Evolutionary conservation across 495 filamentous ascomycete genomes (phyloP).

Genomic region (Aspergillus egyptiacus): DNA sequence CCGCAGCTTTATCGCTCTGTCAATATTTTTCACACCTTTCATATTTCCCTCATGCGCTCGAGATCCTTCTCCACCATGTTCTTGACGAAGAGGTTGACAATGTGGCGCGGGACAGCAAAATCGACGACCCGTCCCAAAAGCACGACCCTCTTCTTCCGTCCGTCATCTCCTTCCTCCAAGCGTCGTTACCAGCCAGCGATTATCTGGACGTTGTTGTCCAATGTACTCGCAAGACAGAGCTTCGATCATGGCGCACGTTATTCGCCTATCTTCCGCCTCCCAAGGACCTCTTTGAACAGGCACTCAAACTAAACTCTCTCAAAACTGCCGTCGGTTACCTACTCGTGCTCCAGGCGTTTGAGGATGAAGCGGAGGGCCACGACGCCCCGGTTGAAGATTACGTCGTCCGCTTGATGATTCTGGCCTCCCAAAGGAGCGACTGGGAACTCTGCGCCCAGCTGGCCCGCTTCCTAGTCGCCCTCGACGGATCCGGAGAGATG

Average conservation of each 20-base stretch:
- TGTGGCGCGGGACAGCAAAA: slow-evolving; percentile 52
- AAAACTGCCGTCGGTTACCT: slow-evolving; percentile 97
- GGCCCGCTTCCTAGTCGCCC: slow-evolving; percentile 83
- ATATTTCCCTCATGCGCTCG: slow-evolving; percentile 88
- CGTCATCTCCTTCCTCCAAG: slow-evolving; percentile 77
- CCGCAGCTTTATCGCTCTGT: slow-evolving; percentile 70
- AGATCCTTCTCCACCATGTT: slow-evolving; percentile 87
- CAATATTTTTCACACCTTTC: slow-evolving; percentile 76
- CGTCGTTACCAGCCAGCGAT: slow-evolving; percentile 64
- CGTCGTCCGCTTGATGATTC: slow-evolving; percentile 72
- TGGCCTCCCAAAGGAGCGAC: slow-evolving; percentile 77
- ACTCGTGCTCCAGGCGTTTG: slow-evolving; percentile 89
- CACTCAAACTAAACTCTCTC: slow-evolving; percentile 71
- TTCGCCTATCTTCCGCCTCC: slow-evolving; percentile 87
- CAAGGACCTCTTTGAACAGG: slow-evolving; percentile 86
- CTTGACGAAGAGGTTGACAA: slow-evolving; percentile 91
- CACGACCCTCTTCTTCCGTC: slow-evolving; percentile 70
- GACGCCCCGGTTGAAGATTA: slow-evolving; percentile 59
- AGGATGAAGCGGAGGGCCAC: slow-evolving; percentile 65
- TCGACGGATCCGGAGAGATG: slow-evolving; percentile 81
- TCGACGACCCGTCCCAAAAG: slow-evolving; percentile 23
- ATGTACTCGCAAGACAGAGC: slow-evolving; percentile 95
- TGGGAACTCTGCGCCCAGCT: slow-evolving; percentile 98
- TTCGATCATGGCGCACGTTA: slow-evolving; percentile 88
- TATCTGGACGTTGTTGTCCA: slow-evolving; percentile 96